Base-by-base conservation (phyloP, 148 eudicot genomes). In the Drosera capensis region DNA sequence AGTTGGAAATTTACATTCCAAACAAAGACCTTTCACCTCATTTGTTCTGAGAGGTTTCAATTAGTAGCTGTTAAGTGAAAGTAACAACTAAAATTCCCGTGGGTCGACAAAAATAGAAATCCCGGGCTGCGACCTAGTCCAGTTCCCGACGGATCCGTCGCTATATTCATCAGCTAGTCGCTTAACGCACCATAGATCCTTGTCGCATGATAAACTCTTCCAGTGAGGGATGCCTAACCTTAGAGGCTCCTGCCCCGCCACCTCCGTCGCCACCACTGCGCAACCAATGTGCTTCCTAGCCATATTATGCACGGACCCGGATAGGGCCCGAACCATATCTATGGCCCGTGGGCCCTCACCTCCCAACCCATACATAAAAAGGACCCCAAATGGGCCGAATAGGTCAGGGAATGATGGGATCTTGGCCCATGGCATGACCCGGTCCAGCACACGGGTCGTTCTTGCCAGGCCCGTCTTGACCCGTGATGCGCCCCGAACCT, bases 101-200 rank as follows among this genome's bases (percentile, higher is more conserved):
- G 31, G 31, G 31, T 28, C 31, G 9, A 28, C 31, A 28, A 28
- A 28, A 28, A 4, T 28, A 9, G 31, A 9, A 3, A 3, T 28
- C 31, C 9, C 9, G 31, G 9, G 9, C 31, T 3, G 9, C 6
- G 9, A 28, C 6, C 31, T 3, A 28, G 4, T 9, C 31, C 4
- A 28, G 4, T 28, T 28, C 6, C 4, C 31, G 9, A 28, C 31
- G 4, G 6, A 28, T 28, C 31, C 31, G 6, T 9, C 31, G 4
- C 31, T 3, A 3, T 4, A 3, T 28, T 28, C 9, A 9, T 9
- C 31, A 86, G 68, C 46, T 63, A n/a, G n/a, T n/a, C n/a, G 68
- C 68, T 87, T 87, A 20, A 82, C 77, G 51, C 77, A 82, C 96
- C 96, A 87, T 23, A 79, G 28, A 36, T 87, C 96, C 43, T 86